These are phyloP conservation scores for Apostasia shenzhenica DNA, from an alignment of 106 monocot species.

Conservation along the genomic window DNA sequence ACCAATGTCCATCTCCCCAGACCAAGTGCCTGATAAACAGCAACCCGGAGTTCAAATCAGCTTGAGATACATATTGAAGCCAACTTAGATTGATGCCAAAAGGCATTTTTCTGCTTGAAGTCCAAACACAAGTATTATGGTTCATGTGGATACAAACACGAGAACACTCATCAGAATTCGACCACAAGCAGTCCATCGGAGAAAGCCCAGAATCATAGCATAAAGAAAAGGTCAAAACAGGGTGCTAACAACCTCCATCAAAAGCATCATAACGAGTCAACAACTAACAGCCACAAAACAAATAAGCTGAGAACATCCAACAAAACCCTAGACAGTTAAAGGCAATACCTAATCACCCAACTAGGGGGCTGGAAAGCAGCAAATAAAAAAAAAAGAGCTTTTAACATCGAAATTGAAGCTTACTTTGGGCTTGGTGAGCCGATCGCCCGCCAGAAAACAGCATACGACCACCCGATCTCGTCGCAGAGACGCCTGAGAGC, in stretches of 20 bases:
- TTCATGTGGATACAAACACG: neutral
- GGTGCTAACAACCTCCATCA: neutral
- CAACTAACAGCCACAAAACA: conserved; percentile 3
- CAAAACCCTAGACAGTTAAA: neutral
- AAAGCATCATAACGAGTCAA: neutral
- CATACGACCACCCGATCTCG: conserved; percentile 75
- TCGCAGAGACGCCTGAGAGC: conserved; percentile 47
- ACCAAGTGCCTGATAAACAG: conserved; percentile 45
- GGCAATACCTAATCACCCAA: neutral
- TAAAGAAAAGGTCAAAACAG: conserved; percentile 2
- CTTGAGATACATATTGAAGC: neutral
- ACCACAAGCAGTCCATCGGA: neutral
- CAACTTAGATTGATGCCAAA: neutral
- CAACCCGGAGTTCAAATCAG: neutral
- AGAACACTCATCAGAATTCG: neutral
- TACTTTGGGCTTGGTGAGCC: conserved; percentile 32
- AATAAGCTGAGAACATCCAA: neutral
- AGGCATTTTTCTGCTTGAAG: neutral
- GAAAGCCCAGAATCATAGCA: neutral
- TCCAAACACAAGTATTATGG: neutral
- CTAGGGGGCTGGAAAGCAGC: neutral
- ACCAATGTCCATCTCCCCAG: conserved; percentile 49
- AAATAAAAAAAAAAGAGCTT: neutral
- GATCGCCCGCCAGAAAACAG: conserved; percentile 57
- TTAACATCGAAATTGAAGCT: conserved; percentile 5